Evolutionary conservation across 768 basidiomycete genomes (phyloP).

Genomic region (Podaxis rugospora): DNA sequence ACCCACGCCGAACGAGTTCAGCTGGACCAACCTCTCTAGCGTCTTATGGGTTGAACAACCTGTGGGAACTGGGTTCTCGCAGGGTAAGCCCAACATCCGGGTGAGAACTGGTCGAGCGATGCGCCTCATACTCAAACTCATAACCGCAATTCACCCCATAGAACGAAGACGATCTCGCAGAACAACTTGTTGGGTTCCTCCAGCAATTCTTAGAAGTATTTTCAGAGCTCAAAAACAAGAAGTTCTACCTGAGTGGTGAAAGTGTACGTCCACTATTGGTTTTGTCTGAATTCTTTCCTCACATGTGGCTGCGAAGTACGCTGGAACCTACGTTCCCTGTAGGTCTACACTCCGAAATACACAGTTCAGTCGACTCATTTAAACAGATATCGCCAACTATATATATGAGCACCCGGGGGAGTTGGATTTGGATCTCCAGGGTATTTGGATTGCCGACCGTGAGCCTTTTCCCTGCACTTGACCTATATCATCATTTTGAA

Average conservation of each 20-base stretch:
- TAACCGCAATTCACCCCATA: slow-evolving; percentile 14
- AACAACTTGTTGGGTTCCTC: slow-evolving; percentile 55
- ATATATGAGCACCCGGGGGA: slow-evolving; percentile 55
- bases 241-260: slow-evolving; percentile 67
- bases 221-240: slow-evolving; percentile 67
- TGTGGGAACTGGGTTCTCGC: slow-evolving; percentile 75
- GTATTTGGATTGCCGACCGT: slow-evolving; percentile 75
- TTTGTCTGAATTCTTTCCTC: not conserved
- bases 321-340: slow-evolving; percentile 59
- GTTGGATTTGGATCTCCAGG: slow-evolving; percentile 57
- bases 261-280: slow-evolving; percentile 48
- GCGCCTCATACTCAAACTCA: not conserved
- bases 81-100: slow-evolving; percentile 59
- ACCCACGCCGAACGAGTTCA: slow-evolving; percentile 59
- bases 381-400: slow-evolving; percentile 67
- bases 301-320: slow-evolving; percentile 43
- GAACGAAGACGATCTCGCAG: slow-evolving; percentile 47
- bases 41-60: slow-evolving; percentile 77
- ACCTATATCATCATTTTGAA: not conserved
- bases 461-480: slow-evolving; percentile 19
- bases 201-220: slow-evolving; percentile 77
- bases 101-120: slow-evolving; percentile 34
- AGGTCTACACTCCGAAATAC: slow-evolving; percentile 19
- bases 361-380: not conserved
- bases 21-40: slow-evolving; percentile 80